Evolutionary conservation across 1,139 yeast species (phyloP).

Genomic region (Pichia sp.): DNA sequence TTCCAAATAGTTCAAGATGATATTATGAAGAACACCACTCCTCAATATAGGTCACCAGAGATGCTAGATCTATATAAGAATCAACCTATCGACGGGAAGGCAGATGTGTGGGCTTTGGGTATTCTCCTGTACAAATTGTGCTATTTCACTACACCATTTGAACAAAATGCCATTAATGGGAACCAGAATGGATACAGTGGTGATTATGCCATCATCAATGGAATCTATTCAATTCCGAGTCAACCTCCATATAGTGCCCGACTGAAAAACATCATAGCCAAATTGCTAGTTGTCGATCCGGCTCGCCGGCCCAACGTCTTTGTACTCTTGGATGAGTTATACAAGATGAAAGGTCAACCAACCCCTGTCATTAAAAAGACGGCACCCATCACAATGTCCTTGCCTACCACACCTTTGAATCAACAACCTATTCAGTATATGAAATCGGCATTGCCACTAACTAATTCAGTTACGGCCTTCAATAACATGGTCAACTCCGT

Average conservation of each 20-base stretch:
- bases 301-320: conserved; percentile 64
- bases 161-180: conserved; percentile 36
- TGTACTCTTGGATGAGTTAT: conserved; percentile 61
- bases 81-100: conserved; percentile 86
- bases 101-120: conserved; percentile 97
- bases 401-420: too few species aligned
- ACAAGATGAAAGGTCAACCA: conserved; percentile 51
- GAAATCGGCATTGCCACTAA: too few species aligned
- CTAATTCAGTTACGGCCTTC: conserved; percentile 1
- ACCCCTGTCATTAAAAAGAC: too few species aligned
- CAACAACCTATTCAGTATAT: neutral
- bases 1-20: conserved; percentile 69
- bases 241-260: conserved; percentile 52
- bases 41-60: conserved; percentile 96
- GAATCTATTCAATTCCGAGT: conserved; percentile 54
- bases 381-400: too few species aligned
- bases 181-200: conserved; percentile 36
- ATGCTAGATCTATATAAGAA: conserved; percentile 87
- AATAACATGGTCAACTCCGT: conserved; percentile 1
- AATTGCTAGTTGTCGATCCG: conserved; percentile 39
- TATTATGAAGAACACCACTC: conserved; percentile 86
- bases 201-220: conserved; percentile 65
- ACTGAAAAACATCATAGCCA: conserved; percentile 67
- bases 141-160: conserved; percentile 94
- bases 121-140: conserved; percentile 85